These are phyloP conservation scores for Boletus sensibilis DNA, from an alignment of 768 basidiomycete genomes.

Conservation along the genomic window DNA sequence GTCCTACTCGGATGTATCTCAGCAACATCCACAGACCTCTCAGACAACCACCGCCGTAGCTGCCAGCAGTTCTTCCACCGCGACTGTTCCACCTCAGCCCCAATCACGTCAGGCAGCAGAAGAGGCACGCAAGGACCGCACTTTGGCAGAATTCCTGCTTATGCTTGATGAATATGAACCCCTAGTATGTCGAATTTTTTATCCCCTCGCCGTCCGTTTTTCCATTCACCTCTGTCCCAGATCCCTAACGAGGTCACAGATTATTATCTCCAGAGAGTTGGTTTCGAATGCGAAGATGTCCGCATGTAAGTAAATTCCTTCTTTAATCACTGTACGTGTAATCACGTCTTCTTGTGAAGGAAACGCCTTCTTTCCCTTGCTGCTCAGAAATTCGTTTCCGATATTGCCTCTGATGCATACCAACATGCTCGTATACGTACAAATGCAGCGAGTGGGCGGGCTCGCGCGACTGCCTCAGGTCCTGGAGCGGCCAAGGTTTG, in stretches of 20 bases:
- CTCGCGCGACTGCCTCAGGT: constrained; percentile 54
- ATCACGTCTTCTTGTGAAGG: constrained; percentile 39
- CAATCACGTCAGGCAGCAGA: constrained; percentile 72
- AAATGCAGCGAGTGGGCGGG: constrained; percentile 75
- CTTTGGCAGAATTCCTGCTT: constrained; percentile 88
- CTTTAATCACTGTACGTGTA: constrained; percentile 1
- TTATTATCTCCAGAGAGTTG: constrained; percentile 93
- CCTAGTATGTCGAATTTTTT: constrained; percentile 52
- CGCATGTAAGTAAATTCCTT: constrained; percentile 61
- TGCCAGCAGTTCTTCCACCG: constrained; percentile 20
- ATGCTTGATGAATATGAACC: constrained; percentile 98
- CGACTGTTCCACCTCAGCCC: constrained; percentile 25
- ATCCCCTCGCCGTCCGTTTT: neutral
- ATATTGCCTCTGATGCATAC: constrained; percentile 95
- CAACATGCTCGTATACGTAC: constrained; percentile 96
- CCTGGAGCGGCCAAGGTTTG: constrained; percentile 64
- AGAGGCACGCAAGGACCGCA: constrained; percentile 84
- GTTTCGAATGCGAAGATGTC: constrained; percentile 93
- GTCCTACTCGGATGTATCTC: constrained; percentile 21
- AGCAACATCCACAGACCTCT: constrained; percentile 21
- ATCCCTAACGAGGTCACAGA: constrained; percentile 98
- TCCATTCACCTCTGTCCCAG: constrained; percentile 40
- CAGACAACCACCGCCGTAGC: constrained; percentile 16
- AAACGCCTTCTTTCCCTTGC: constrained; percentile 94
- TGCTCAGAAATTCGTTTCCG: constrained; percentile 96